phyloP scores from a whole-genome alignment of 108 stramenopile genomes.

The Hondaea fermentalgiana region DNA sequence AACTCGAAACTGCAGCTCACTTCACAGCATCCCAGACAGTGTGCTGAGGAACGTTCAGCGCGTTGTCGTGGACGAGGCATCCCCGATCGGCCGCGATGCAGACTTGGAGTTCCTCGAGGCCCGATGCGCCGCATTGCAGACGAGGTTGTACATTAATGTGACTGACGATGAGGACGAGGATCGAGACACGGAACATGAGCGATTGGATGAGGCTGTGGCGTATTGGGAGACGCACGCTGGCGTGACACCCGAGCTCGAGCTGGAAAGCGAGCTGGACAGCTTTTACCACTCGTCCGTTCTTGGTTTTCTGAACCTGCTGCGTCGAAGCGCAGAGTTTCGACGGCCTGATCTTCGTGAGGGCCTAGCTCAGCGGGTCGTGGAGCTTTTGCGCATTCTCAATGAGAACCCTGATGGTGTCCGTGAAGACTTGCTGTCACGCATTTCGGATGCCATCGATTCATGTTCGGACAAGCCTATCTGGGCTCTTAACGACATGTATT shows the following conservation, averaged over 20 bases:
- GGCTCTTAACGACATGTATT: neutral
- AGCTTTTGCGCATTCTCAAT: neutral
- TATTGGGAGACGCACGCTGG: neutral
- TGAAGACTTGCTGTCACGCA: neutral
- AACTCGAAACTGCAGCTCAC: neutral
- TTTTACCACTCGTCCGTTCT: neutral
- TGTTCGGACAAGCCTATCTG: conserved; percentile 7
- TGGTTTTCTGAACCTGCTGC: neutral
- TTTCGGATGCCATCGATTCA: neutral
- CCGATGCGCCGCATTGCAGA: neutral
- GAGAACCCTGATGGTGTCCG: neutral
- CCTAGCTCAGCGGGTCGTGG: neutral
- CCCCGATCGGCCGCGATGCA: neutral
- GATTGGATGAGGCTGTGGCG: neutral
- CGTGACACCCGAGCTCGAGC: neutral
- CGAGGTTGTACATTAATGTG: neutral
- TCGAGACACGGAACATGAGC: neutral
- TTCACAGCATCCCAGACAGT: neutral
- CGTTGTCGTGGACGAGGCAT: neutral
- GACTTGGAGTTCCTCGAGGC: neutral
- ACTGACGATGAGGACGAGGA: neutral
- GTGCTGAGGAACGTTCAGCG: neutral
- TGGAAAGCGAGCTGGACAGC: neutral
- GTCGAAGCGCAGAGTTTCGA: neutral
- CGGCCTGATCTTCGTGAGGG: neutral